Evolutionary conservation across 768 basidiomycete species (phyloP).

Genomic region (Phlebiopsis gigantea): DNA sequence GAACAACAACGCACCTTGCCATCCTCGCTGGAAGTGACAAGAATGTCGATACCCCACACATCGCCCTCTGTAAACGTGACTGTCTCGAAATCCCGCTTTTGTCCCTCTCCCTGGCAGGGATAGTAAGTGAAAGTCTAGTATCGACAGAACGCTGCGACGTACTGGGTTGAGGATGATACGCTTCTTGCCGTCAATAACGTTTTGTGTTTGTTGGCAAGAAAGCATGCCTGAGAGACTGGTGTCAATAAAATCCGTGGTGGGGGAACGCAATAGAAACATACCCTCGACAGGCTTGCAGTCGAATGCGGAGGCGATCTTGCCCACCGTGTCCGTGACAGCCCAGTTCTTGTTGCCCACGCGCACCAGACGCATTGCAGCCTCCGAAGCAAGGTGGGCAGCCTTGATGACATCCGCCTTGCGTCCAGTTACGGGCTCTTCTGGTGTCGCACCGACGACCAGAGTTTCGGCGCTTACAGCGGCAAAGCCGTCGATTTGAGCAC

Average conservation of each 20-base stretch:
- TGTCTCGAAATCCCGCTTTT: slow-evolving; percentile 82
- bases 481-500: slow-evolving; percentile 97
- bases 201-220: slow-evolving; percentile 91
- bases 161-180: slow-evolving; percentile 85
- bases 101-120: slow-evolving; percentile 42
- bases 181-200: slow-evolving; percentile 95
- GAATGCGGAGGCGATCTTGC: slow-evolving; percentile 64
- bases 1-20: slow-evolving; percentile 64
- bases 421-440: slow-evolving; percentile 72
- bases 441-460: slow-evolving; percentile 77
- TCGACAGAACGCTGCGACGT: slow-evolving; percentile 1
- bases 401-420: slow-evolving; percentile 86
- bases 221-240: slow-evolving; percentile 65
- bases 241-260: not conserved
- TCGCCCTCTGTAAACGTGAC: slow-evolving; percentile 88
- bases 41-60: slow-evolving; percentile 91
- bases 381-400: slow-evolving; percentile 91
- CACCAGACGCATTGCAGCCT: slow-evolving; percentile 85
- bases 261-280: slow-evolving; percentile 24
- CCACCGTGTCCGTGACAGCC: slow-evolving; percentile 84
- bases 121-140: not conserved
- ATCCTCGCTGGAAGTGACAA: slow-evolving; percentile 82
- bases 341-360: slow-evolving; percentile 96
- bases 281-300: slow-evolving; percentile 95
- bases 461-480: slow-evolving; percentile 94